These are phyloP conservation scores for Pseudozyma pruni DNA, from an alignment of 1,284 basidiomycete species.

Conservation along the genomic window DNA sequence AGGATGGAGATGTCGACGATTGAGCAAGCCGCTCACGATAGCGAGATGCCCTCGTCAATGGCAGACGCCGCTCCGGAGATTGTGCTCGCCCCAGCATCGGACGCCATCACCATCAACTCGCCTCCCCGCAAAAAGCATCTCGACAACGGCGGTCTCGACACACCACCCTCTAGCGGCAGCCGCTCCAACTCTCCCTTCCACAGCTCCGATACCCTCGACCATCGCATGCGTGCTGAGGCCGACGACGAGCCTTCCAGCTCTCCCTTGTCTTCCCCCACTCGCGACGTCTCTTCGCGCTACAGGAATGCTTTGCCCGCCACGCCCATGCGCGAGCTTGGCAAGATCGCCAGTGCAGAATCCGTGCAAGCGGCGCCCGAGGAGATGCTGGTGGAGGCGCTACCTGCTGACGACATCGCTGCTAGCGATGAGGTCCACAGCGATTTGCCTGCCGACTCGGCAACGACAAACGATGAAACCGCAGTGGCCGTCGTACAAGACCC, in stretches of 20 bases:
- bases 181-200: constrained; percentile 43
- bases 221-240: constrained; percentile 8
- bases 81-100: constrained; percentile 5
- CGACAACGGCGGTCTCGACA: constrained; percentile 42
- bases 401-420: neutral
- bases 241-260: constrained; percentile 50
- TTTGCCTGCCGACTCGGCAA: neutral
- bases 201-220: constrained; percentile 21
- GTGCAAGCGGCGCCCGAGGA: neutral
- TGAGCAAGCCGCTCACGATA: neutral
- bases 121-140: constrained; percentile 41
- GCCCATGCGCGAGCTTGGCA: constrained; percentile 15
- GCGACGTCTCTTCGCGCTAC: constrained; percentile 35
- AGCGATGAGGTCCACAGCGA: constrained; percentile 1
- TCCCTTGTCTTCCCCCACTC: constrained; percentile 46
- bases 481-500: neutral
- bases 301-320: constrained; percentile 7
- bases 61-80: constrained; percentile 1
- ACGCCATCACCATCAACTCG: constrained; percentile 25
- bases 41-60: neutral
- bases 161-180: constrained; percentile 48
- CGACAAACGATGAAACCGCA: neutral
- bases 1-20: neutral
- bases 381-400: neutral
- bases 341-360: neutral